These are phyloP conservation scores for Withania somnifera DNA, from an alignment of 305 asterid genomes.

Conservation along the genomic window DNA sequence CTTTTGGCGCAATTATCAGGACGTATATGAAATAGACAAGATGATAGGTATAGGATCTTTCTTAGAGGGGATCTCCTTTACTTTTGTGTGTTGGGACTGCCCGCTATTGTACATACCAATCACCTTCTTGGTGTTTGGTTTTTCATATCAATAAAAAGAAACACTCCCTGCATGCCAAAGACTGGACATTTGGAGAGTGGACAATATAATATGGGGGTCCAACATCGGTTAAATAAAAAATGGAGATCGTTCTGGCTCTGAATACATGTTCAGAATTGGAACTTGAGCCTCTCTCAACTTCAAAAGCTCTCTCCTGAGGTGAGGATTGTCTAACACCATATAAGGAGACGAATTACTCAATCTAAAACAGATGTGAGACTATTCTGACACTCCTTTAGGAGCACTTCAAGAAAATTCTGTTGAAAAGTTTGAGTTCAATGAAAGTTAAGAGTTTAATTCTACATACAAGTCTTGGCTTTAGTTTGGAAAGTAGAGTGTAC, in stretches of 20 bases:
- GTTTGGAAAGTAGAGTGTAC: not conserved
- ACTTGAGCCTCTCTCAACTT: not conserved
- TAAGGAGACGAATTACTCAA: not conserved
- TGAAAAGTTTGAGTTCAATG: not conserved
- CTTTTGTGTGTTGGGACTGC: not conserved
- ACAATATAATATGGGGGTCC: not conserved
- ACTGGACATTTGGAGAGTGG: not conserved
- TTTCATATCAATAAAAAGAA: not conserved
- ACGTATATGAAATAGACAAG: not conserved
- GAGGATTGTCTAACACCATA: not conserved
- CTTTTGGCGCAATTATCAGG: not conserved
- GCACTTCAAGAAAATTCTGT: not conserved
- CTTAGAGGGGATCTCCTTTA: not conserved
- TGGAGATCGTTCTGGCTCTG: not conserved
- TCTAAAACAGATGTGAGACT: not conserved
- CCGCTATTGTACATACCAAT: not conserved
- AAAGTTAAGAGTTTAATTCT: not conserved
- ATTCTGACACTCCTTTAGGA: not conserved
- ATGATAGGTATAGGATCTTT: not conserved
- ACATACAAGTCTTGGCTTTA: not conserved
- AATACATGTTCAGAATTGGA: not conserved
- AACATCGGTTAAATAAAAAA: not conserved
- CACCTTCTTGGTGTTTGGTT: not conserved
- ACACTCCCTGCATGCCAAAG: not conserved
- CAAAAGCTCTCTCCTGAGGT: not conserved